These are phyloP conservation scores for Diplotaxis tenuifolia DNA, from an alignment of 345 rosid species.

Conservation along the genomic window DNA sequence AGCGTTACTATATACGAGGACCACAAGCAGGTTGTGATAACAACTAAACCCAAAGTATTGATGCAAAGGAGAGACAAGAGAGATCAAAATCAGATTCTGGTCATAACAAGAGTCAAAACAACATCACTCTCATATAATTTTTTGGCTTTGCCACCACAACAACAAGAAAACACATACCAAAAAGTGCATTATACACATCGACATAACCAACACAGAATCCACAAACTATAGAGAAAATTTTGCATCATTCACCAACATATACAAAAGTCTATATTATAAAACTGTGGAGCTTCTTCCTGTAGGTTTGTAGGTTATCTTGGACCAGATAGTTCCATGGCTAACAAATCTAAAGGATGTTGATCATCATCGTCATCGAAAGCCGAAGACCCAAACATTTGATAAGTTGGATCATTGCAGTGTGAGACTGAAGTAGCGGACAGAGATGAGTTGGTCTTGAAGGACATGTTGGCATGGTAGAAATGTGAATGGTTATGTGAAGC, in stretches of 20 bases:
- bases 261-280: constrained; percentile 35
- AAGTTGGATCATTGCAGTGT: constrained; percentile 49
- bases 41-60: background rate
- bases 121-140: constrained; percentile 11
- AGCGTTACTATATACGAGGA: constrained; percentile 6
- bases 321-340: constrained; percentile 93
- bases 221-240: background rate
- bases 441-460: constrained; percentile 39
- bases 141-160: constrained; percentile 4
- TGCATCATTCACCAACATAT: constrained; percentile 25
- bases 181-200: constrained; percentile 26
- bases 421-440: constrained; percentile 21
- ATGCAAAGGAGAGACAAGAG: background rate
- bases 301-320: constrained; percentile 54
- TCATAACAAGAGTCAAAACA: constrained; percentile 28
- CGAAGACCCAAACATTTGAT: constrained; percentile 66
- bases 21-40: constrained; percentile 14
- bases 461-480: constrained; percentile 38
- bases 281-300: constrained; percentile 15
- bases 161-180: constrained; percentile 4
- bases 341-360: constrained; percentile 68
- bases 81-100: constrained; percentile 26
- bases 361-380: constrained; percentile 82
- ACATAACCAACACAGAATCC: constrained; percentile 15
- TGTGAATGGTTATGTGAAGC: constrained; percentile 60